Base-by-base conservation (phyloP, 805 yeast species). In the Candida cerambycidarum region DNA sequence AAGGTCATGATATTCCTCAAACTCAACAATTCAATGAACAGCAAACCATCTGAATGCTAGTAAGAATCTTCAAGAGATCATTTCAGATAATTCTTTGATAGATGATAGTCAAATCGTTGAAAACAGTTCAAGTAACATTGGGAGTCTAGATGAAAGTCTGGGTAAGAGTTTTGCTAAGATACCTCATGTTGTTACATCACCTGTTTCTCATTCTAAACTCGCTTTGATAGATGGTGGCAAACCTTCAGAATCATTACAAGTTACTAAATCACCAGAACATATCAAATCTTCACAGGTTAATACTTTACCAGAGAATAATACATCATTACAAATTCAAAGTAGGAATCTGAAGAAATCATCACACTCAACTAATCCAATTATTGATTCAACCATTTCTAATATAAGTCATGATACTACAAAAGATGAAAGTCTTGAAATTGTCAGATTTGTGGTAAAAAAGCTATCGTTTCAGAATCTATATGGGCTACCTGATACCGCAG, bases 401-500 rank as follows among this genome's bases (percentile, higher is more conserved):
- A 10, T 28, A 15, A 30, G 21, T 11, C 11, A 30, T 30, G 27
- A 21, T 11, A 34, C 38, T 14, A 23, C 30, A 2, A 23, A 34
- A 13, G 35, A 32, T 17, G 19, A 18, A 6, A 12, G 9, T 12
- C 19, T 12, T 16, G 16, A 15, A 8, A 41, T 36, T 17, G 8
- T 29, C 3, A 12, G 13, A 5, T 38, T 18, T n/a, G 24, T 48
- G 2, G 27, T 39, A 3, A 37, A 37, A 33, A 21, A 29, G 35
- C 18, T 31, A 5, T 14, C 45, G 1, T 15, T 49, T 9, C 14
- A 21, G 3, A 46, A 39, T 34, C 19, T 54, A 9, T 12, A 31
- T 11, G 13, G 35, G 6, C 9, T 41, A 5, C 50, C 50, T 3
- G 43, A 41, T n/a, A 37, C 40, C 11, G 7, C 44, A 8, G 51